Percentiles rank a stretch among this genome's conserved stretches.
These are phyloP conservation scores for Puccinia hordei DNA, from an alignment of 1,284 basidiomycete species.

Conservation along the genomic window DNA sequence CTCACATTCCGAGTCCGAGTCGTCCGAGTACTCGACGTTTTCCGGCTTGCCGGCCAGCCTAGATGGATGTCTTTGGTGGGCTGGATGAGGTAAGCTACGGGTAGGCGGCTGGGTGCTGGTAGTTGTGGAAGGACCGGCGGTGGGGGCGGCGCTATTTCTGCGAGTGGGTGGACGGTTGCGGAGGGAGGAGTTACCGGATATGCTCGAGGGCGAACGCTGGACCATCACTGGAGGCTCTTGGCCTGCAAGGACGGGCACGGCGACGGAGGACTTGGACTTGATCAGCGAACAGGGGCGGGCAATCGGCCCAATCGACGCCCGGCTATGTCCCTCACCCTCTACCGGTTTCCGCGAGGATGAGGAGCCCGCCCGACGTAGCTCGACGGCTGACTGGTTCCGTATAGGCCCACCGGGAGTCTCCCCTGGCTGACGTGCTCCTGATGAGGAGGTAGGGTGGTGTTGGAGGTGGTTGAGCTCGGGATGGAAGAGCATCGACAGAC, in stretches of 20 bases:
- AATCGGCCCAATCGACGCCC: not conserved
- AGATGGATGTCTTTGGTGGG: slow-evolving; percentile 28
- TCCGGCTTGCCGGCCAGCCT: slow-evolving; percentile 66
- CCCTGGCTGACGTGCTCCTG: not conserved
- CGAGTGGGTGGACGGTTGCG: not conserved
- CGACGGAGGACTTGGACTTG: slow-evolving; percentile 48
- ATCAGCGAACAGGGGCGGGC: slow-evolving; percentile 27
- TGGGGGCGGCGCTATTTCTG: not conserved
- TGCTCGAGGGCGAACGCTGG: slow-evolving; percentile 11
- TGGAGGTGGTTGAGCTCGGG: slow-evolving; percentile 21
- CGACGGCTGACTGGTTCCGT: slow-evolving; percentile 40
- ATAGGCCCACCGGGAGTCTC: not conserved
- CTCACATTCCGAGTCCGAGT: slow-evolving; percentile 51
- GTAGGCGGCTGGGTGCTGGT: not conserved
- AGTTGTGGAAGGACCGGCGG: not conserved
- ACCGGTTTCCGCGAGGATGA: not conserved
- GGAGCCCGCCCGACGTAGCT: slow-evolving; percentile 12
- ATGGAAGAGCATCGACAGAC: slow-evolving; percentile 44
- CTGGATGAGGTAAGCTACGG: not conserved
- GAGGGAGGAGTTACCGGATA: not conserved
- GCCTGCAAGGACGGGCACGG: slow-evolving; percentile 25
- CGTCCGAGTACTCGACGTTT: slow-evolving; percentile 70
- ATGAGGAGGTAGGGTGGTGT: slow-evolving; percentile 6
- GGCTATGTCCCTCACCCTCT: not conserved
- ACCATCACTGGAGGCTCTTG: slow-evolving; percentile 20